Evolutionary conservation across 768 basidiomycete genomes (phyloP).

Genomic region (Pholiota conissans): DNA sequence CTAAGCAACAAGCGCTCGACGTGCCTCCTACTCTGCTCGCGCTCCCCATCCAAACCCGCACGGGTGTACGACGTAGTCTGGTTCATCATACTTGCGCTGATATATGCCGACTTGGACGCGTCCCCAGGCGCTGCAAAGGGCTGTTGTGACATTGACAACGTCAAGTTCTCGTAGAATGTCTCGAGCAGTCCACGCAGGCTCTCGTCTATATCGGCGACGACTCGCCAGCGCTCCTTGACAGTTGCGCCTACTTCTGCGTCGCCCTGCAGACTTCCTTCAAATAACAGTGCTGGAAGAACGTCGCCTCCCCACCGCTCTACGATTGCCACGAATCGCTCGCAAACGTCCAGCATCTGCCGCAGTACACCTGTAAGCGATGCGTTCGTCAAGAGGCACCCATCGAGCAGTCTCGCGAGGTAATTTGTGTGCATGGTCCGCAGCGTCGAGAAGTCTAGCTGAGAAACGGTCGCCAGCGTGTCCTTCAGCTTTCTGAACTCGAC

Average conservation of each 20-base stretch:
- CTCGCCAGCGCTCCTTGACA: constrained; percentile 67
- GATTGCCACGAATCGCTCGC: constrained; percentile 84
- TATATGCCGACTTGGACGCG: constrained; percentile 66
- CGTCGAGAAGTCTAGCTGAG: constrained; percentile 80
- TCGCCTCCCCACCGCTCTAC: constrained; percentile 94
- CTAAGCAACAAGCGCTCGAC: constrained; percentile 81
- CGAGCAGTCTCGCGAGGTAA: constrained; percentile 77
- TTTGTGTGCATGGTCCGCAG: constrained; percentile 79
- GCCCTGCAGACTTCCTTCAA: constrained; percentile 73
- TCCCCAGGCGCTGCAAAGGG: constrained; percentile 63
- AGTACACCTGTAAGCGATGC: constrained; percentile 58
- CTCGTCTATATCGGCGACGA: constrained; percentile 80
- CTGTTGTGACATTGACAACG: constrained; percentile 75
- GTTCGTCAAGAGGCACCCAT: constrained; percentile 79
- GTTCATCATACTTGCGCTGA: constrained; percentile 54
- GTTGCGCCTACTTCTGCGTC: constrained; percentile 65
- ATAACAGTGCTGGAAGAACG: constrained; percentile 78
- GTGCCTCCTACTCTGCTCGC: constrained; percentile 70
- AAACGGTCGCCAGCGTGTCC: constrained; percentile 41
- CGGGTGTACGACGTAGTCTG: constrained; percentile 49
- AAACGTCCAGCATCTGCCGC: constrained; percentile 75
- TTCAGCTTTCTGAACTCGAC: constrained; percentile 77
- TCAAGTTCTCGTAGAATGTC: constrained; percentile 80
- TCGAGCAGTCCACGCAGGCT: constrained; percentile 65
- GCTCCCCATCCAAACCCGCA: constrained; percentile 54